phyloP scores from a whole-genome alignment of 768 basidiomycete species.

The Mycena indigotica region DNA sequence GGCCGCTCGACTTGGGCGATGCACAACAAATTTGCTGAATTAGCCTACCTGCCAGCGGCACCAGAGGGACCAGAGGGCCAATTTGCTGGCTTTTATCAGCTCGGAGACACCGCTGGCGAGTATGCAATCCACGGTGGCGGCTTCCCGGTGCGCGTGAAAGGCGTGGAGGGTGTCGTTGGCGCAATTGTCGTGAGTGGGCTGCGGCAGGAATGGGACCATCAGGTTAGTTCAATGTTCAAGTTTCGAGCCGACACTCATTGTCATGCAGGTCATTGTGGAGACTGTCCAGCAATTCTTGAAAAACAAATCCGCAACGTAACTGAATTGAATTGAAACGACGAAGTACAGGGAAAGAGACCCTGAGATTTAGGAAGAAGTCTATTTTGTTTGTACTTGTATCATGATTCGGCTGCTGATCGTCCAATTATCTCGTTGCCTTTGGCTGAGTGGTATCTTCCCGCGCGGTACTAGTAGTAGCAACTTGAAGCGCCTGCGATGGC shows the following conservation, averaged over 20 bases:
- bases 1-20: constrained; percentile 30
- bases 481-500: too few species aligned
- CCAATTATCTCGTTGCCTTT: too few species aligned
- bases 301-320: neutral
- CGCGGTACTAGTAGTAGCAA: too few species aligned
- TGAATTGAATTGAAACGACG: neutral
- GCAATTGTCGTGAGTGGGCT: constrained; percentile 40
- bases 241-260: too few species aligned
- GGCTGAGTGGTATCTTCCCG: too few species aligned
- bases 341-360: neutral
- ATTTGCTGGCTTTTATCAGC: constrained; percentile 25
- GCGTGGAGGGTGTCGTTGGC: constrained; percentile 36
- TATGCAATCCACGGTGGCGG: constrained; percentile 37
- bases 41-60: neutral
- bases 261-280: constrained; percentile 35
- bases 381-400: too few species aligned
- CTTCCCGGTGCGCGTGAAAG: constrained; percentile 35
- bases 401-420: too few species aligned
- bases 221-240: too few species aligned
- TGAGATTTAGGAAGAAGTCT: too few species aligned
- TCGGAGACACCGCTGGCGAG: constrained; percentile 28
- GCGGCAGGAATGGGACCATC: constrained; percentile 33
- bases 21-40: constrained; percentile 18
- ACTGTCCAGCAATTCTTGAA: constrained; percentile 30
- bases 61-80: constrained; percentile 8